A percentile compares a stretch with the other conserved stretches of the same genome.
These are phyloP conservation scores for Cephalotrichum gorgonifer DNA, from an alignment of 2,329 filamentous ascomycete species.

Conservation along the genomic window DNA sequence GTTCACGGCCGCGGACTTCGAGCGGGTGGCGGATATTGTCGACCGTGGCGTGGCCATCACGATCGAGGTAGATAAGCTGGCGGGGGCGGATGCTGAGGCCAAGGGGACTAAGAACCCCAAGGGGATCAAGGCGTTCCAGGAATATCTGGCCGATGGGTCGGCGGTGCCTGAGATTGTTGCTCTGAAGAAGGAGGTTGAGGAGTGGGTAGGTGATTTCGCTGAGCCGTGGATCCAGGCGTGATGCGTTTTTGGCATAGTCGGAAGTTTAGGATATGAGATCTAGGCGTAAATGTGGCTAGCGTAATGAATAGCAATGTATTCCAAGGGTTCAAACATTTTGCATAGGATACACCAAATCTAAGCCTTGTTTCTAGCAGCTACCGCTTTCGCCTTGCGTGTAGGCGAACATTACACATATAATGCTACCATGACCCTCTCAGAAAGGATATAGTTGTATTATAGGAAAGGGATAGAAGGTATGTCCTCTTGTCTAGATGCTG, in stretches of 20 bases:
- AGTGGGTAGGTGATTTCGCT: conserved; percentile 48
- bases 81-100: conserved; percentile 55
- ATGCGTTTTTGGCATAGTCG: neutral
- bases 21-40: conserved; percentile 73
- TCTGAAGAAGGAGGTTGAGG: conserved; percentile 62
- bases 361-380: too few relatives aligned
- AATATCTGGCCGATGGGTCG: conserved; percentile 58
- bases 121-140: conserved; percentile 56
- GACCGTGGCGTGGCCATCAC: conserved; percentile 75
- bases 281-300: neutral
- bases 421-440: too few relatives aligned
- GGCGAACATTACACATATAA: too few relatives aligned
- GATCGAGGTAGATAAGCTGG: conserved; percentile 62
- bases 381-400: too few relatives aligned
- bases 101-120: conserved; percentile 55
- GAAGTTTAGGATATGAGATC: neutral
- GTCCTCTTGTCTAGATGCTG: too few relatives aligned
- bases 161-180: conserved; percentile 61
- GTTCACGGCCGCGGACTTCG: conserved; percentile 83
- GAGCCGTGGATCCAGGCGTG: neutral
- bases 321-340: too few relatives aligned
- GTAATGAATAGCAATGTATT: neutral
- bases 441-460: too few relatives aligned
- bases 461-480: too few relatives aligned
- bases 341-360: too few relatives aligned